Conservation (phyloP, 108 stramenopile genomes). For the Fragilariopsis cylindrus region DNA sequence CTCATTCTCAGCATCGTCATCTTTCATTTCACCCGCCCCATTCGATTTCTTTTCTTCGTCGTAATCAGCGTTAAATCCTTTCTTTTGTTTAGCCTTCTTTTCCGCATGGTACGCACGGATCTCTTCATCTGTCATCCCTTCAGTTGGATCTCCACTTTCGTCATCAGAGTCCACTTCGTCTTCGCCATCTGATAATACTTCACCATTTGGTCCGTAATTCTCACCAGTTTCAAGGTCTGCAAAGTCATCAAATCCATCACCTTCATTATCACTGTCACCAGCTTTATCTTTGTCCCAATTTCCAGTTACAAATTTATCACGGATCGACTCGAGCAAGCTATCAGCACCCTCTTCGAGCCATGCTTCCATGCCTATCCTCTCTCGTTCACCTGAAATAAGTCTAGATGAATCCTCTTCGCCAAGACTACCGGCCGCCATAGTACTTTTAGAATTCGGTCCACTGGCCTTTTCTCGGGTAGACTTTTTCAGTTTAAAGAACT, state of each 20-base stretch:
- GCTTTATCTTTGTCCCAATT: slow-evolving; percentile 74
- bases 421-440: slow-evolving; percentile 15
- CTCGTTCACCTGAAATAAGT: slow-evolving; percentile 23
- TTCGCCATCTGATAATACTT: slow-evolving; percentile 90
- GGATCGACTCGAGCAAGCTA: slow-evolving; percentile 74
- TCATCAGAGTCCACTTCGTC: slow-evolving; percentile 48
- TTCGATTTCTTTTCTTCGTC: slow-evolving; percentile 82
- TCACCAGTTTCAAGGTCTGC: slow-evolving; percentile 94
- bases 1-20: slow-evolving; percentile 80
- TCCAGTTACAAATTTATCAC: slow-evolving; percentile 96
- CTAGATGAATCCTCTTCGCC: slow-evolving; percentile 78
- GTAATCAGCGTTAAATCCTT: slow-evolving; percentile 82
- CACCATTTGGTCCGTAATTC: slow-evolving; percentile 62
- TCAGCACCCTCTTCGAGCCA: slow-evolving; percentile 83
- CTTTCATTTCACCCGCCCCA: slow-evolving; percentile 41
- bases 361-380: slow-evolving; percentile 47
- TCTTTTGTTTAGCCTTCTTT: slow-evolving; percentile 79
- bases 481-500: slow-evolving; percentile 40
- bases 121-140: slow-evolving; percentile 85
- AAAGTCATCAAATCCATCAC: slow-evolving; percentile 84
- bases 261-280: slow-evolving; percentile 38
- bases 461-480: background rate
- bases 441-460: background rate
- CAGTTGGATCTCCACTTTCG: slow-evolving; percentile 51
- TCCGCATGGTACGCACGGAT: slow-evolving; percentile 78